Evolutionary conservation across 352 stramenopile species (phyloP), one percentile per base, ranked within the genome.

Genomic region (Globisporangium splendens): DNA sequence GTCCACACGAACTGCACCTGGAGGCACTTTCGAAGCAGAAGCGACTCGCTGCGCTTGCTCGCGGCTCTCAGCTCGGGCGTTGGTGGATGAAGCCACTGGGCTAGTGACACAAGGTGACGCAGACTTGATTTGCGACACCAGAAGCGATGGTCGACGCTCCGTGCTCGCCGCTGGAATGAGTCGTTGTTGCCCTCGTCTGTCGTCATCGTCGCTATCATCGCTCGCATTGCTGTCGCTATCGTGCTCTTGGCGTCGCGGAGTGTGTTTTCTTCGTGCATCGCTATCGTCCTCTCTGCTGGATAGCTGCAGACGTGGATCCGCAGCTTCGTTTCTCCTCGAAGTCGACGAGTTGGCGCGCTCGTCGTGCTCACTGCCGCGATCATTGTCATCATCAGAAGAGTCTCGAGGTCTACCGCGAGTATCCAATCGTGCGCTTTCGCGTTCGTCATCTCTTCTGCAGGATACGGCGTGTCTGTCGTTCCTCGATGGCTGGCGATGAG

Each of bases 121-220:
- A 0, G 73, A 72, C 46, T 88, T 89, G 66, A 87, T 88, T 53
- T 82, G 76, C 21, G 79, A 74, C 8, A 89, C 75, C 18, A 88
- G 63, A 4, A 86, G 64, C 18, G 64, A 68, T n/a, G 60, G 57
- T 8, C 69, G 69, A 1, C 46, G 46, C 46, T 38, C 44, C 0
- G 21, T 13, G 17, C 61, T 76, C 10, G 41, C 50, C n/a, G 31
- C n/a, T 39, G 47, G 50, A 15, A 18, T 8, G 47, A 43, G 15
- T 18, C 38, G n/a, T 58, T 28, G 31, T 33, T n/a, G 10, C 22
- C 7, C 14, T 56, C 55, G 18, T 20, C 46, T 49, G 43, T 68
- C 56, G 54, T 70, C 17, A 24, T 28, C 44, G 22, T 61, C 58
- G 43, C 54, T 58, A 42, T 68, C 51, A 35, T 51, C 55, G 20